phyloP scores from a whole-genome alignment of 2,329 filamentous ascomycete species.

The Hymenoscyphus infarciens region DNA sequence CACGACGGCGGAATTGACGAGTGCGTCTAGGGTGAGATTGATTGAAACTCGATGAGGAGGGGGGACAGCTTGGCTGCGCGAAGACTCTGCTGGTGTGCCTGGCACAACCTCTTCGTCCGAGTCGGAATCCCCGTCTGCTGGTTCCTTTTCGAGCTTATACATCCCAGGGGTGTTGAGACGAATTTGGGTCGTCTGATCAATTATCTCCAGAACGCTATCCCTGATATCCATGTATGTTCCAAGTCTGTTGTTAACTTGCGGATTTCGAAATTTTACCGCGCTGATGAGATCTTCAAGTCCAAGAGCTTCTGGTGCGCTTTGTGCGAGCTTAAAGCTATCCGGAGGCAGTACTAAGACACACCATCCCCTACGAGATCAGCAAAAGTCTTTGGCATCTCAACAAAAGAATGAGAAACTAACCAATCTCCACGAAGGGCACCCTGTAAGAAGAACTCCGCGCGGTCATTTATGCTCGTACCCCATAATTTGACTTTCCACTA shows the following conservation, averaged over 20 bases:
- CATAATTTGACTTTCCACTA: slow-evolving; percentile 5
- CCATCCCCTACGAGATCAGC: slow-evolving; percentile 2
- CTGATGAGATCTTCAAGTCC: neutral
- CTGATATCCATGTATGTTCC: neutral
- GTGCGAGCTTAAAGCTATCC: neutral
- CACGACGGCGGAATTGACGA: neutral
- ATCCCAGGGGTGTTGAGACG: neutral
- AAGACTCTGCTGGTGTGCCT: neutral
- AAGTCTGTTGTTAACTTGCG: neutral
- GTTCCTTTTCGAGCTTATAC: neutral
- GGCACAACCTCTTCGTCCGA: neutral
- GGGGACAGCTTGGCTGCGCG: neutral
- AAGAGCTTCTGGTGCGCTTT: neutral
- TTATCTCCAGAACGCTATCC: neutral
- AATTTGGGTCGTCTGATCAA: neutral
- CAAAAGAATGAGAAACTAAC: neutral
- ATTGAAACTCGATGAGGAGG: neutral
- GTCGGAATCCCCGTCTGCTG: neutral
- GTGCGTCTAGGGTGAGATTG: neutral
- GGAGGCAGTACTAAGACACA: neutral
- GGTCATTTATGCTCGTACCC: neutral
- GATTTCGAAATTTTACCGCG: neutral
- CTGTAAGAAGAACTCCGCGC: neutral
- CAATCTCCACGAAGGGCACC: neutral
- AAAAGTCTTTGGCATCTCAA: neutral